A percentile compares a stretch with the other conserved stretches of the same genome.
Evolutionary conservation across 129 eudicot species (phyloP).

Genomic region (Oenanthe sinensis): DNA sequence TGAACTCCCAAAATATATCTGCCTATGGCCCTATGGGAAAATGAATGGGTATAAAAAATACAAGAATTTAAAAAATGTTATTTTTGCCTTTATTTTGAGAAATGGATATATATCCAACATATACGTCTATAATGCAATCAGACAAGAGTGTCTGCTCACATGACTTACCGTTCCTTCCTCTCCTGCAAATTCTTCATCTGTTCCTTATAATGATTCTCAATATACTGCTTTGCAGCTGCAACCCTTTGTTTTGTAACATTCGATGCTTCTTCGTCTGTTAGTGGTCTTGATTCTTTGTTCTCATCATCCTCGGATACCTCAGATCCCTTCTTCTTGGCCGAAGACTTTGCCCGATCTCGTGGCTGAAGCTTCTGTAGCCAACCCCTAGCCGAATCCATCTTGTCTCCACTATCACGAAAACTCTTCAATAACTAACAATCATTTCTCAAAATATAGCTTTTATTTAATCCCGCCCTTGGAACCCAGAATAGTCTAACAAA

Average conservation of each 20-base stretch:
- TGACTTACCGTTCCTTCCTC: constrained; percentile 69
- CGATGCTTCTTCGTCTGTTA: constrained; percentile 71
- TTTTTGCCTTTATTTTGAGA: background rate
- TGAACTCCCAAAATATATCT: background rate
- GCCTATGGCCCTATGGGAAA: background rate
- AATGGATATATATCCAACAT: background rate
- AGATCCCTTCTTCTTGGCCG: constrained; percentile 52
- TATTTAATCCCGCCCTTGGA: background rate
- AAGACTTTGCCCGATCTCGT: constrained; percentile 48
- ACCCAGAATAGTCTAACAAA: background rate
- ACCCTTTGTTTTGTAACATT: constrained; percentile 71
- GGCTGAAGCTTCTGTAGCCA: constrained; percentile 76
- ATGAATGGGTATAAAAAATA: background rate
- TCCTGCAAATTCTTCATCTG: constrained; percentile 94
- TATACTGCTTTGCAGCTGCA: constrained; percentile 89
- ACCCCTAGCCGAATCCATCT: constrained; percentile 79
- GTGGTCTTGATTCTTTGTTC: constrained; percentile 2
- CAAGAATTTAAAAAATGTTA: background rate
- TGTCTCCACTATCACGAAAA: constrained; percentile 25
- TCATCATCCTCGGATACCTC: constrained; percentile 48
- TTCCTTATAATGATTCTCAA: constrained; percentile 90
- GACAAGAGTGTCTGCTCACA: background rate
- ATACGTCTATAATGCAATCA: background rate
- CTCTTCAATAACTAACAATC: constrained; percentile 21
- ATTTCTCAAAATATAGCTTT: background rate